Base-by-base conservation (phyloP, 768 basidiomycete genomes). In the Lactarius deliciosus region DNA sequence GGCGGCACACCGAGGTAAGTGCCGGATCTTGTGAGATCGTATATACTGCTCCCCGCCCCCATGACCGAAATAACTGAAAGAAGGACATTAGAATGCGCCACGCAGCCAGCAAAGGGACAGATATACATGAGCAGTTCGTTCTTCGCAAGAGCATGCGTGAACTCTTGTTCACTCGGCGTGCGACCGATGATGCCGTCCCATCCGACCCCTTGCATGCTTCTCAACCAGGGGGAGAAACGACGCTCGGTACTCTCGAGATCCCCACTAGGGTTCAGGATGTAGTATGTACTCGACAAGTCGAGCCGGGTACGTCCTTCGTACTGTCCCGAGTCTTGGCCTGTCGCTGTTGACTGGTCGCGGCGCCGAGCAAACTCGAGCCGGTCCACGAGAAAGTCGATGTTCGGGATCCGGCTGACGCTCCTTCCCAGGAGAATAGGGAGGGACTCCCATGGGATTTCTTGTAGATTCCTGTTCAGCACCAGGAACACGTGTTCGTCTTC, bases 1-100 rank as follows among this genome's bases (percentile, higher is more conserved):
- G 16, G 90, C 89, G 8, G 97, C 96, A 74, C 97, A 98, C n/a
- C 83, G 81, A 1, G 85, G 83, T 40, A 98, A 81, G 66, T 89
- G 84, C 9, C 92, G 83, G 61, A 99, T 86, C 72, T 89, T 91
- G 75, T 92, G 89, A 2, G 94, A 92, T 3, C 92, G 89, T 8
- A 92, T 82, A 73, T 96, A 99, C 72, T 98, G 96, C 74, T 98
- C 96, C 1, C 87, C 96, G 8, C 96, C 96, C 2, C 94, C 94
- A 72, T 99, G 97, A 16, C 97, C 97, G 73, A 98, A 97, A 77
- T 98, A 99, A 13, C 96, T 98, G 70, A 18, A 45, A 36, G 2
- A 32, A 5, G 22, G 22, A 20, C 43, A 63, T 70, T 57, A 72
- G 62, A 34, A 15, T 34, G 32, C 13, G 13, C 15, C 8, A 13